Evolutionary conservation across 2,329 filamentous ascomycete genomes (phyloP).

Genomic region (Fusarium oxysporum): DNA sequence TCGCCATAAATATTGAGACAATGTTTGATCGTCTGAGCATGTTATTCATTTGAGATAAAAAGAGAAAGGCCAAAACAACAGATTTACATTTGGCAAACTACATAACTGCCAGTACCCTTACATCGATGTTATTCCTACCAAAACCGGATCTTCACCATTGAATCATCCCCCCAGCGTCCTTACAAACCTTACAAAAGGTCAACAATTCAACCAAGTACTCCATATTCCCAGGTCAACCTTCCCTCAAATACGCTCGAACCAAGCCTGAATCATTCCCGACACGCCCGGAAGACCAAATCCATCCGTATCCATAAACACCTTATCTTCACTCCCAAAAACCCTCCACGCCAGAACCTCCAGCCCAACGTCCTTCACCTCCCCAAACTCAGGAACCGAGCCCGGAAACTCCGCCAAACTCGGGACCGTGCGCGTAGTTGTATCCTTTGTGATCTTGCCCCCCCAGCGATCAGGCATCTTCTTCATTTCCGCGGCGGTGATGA

Average conservation of each 20-base stretch:
- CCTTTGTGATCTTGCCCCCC: not conserved
- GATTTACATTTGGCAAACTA: not conserved
- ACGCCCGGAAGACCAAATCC: not conserved
- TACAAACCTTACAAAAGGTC: too few relatives aligned
- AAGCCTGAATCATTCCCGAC: not conserved
- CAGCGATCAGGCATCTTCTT: not conserved
- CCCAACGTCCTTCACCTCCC: accelerated
- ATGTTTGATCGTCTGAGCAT: too few relatives aligned
- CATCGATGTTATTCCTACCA: not conserved
- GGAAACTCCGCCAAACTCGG: not conserved
- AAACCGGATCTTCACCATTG: not conserved
- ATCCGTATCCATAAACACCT: not conserved
- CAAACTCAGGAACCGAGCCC: not conserved
- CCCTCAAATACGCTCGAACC: not conserved
- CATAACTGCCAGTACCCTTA: accelerated
- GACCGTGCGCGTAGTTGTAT: accelerated
- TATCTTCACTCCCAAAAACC: not conserved
- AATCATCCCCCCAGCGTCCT: too few relatives aligned
- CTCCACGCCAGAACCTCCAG: not conserved
- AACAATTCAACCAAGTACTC: not conserved
- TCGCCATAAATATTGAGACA: too few relatives aligned
- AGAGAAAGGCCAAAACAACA: not conserved
- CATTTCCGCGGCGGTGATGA: not conserved
- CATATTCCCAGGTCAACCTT: accelerated
- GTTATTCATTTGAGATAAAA: too few relatives aligned